A percentile compares a stretch with the other conserved stretches of the same genome.
phyloP scores from a whole-genome alignment of 169 alveolate genomes.

The Cryptosporidium xiaoi region DNA sequence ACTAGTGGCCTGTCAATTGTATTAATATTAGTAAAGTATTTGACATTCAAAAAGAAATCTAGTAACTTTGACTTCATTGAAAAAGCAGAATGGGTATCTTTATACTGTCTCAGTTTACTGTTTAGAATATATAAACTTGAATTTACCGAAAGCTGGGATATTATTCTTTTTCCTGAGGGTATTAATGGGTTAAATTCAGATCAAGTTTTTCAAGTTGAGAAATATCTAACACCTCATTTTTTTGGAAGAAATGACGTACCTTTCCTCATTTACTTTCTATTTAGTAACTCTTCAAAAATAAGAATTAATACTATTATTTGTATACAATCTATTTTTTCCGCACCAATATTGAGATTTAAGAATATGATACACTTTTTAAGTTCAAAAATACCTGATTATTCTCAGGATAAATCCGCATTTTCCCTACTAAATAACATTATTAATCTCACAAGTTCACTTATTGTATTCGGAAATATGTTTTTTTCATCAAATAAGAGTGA shows the following conservation, averaged over 20 bases:
- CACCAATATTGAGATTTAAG: constrained; percentile 58
- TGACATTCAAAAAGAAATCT: background rate
- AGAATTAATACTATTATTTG: constrained; percentile 34
- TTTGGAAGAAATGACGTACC: constrained; percentile 10
- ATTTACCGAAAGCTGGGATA: constrained; percentile 58
- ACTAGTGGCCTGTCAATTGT: constrained; percentile 48
- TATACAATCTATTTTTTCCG: constrained; percentile 51
- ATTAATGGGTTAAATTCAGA: background rate
- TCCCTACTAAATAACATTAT: constrained; percentile 19
- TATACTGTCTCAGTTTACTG: constrained; percentile 23
- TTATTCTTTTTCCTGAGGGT: constrained; percentile 43
- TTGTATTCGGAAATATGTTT: constrained; percentile 10
- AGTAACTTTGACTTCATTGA: background rate
- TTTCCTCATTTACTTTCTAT: constrained; percentile 26
- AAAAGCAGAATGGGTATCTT: constrained; percentile 10
- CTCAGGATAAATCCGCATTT: constrained; percentile 17
- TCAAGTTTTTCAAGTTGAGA: background rate
- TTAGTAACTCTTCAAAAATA: constrained; percentile 20
- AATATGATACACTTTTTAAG: constrained; percentile 8
- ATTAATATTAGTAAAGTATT: constrained; percentile 23
- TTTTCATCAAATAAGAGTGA: constrained; percentile 7
- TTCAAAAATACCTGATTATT: background rate
- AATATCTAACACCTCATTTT: background rate
- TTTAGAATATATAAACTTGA: constrained; percentile 49
- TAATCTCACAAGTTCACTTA: background rate